Conservation (phyloP, 1,284 basidiomycete genomes). For the Cryptococcus jaspeensis region DNA sequence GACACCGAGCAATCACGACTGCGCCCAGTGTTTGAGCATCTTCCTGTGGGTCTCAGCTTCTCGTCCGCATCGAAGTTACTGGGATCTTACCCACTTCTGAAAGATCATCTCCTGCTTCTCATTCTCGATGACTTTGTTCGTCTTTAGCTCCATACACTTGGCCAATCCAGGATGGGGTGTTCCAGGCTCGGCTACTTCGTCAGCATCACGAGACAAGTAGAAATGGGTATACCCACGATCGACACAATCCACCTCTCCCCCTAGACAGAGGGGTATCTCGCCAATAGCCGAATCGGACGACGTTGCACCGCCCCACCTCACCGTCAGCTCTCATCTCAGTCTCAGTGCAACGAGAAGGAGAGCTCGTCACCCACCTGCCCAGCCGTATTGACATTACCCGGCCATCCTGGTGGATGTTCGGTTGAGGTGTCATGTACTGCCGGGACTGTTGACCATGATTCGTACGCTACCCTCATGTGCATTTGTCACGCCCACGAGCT, state of each 20-base stretch:
- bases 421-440: too few species aligned
- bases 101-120: conserved; percentile 70
- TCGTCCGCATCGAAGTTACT: too few species aligned
- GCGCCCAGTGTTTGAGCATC: conserved; percentile 91
- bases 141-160: conserved; percentile 87
- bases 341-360: background rate
- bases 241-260: conserved; percentile 94
- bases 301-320: conserved; percentile 23
- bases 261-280: conserved; percentile 73
- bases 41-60: too few species aligned
- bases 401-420: too few species aligned
- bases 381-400: conserved; percentile 87
- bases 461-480: too few species aligned
- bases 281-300: conserved; percentile 88
- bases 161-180: conserved; percentile 39
- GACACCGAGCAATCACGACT: conserved; percentile 88
- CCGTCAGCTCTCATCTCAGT: background rate
- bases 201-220: too few species aligned
- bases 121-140: conserved; percentile 73
- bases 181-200: conserved; percentile 20
- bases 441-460: too few species aligned
- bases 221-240: conserved; percentile 58
- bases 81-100: too few species aligned
- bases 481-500: too few species aligned
- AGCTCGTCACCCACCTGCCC: conserved; percentile 55